Percentiles rank a stretch among this genome's conserved stretches.
phyloP scores from a whole-genome alignment of 2,329 filamentous ascomycete species.

The Capronia americana region DNA sequence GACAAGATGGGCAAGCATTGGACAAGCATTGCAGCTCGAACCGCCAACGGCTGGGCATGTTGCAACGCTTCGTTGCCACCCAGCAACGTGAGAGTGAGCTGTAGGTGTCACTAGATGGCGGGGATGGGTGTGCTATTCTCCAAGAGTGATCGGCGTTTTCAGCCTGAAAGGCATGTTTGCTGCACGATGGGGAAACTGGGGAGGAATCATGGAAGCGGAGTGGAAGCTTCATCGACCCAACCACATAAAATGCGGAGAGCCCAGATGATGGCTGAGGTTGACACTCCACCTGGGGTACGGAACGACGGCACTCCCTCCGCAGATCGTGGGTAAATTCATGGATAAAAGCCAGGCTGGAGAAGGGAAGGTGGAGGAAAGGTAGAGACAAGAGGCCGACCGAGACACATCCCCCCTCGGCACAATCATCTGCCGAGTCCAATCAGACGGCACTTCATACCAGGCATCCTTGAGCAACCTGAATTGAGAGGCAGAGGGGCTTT shows the following conservation, averaged over 20 bases:
- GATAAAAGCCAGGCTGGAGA: conserved; percentile 14
- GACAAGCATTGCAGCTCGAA: conserved; percentile 17
- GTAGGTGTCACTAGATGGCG: conserved; percentile 15
- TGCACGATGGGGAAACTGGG: conserved; percentile 7
- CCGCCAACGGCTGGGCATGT: conserved; percentile 6
- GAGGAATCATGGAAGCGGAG: conserved; percentile 2
- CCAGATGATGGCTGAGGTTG: conserved; percentile 3
- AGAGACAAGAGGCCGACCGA: background rate
- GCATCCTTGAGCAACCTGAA: background rate
- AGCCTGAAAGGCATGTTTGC: conserved; percentile 21
- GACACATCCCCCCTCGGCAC: conserved; percentile 10
- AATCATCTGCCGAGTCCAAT: conserved; percentile 20
- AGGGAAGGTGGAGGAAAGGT: too few relatives aligned
- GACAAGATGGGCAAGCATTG: conserved; percentile 27
- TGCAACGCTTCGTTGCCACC: conserved; percentile 26
- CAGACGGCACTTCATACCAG: background rate
- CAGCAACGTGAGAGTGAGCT: background rate
- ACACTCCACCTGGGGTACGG: conserved; percentile 17
- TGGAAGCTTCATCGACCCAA: background rate
- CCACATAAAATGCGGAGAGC: conserved; percentile 12
- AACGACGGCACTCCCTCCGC: conserved; percentile 21
- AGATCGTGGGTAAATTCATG: conserved; percentile 23
- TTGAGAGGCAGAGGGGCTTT: background rate
- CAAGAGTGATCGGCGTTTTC: conserved; percentile 24
- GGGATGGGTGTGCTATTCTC: conserved; percentile 17